Conservation (phyloP, 352 stramenopile species). For the Pythium brachiatum region DNA sequence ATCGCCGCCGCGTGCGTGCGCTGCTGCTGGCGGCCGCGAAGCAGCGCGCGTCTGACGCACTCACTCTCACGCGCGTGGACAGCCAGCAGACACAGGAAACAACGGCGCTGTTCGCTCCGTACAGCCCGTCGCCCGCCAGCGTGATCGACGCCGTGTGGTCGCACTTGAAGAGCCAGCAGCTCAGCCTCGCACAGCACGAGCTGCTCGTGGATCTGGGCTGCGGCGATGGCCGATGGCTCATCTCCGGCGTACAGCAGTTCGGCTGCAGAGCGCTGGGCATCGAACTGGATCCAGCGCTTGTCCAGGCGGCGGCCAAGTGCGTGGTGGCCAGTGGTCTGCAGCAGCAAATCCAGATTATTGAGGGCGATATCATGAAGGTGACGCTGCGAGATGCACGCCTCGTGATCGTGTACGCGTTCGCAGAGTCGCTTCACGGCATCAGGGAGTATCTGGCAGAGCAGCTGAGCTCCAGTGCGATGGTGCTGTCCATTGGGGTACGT, state of each 20-base stretch:
- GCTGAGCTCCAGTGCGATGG: slow-evolving; percentile 33
- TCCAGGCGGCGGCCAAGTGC: slow-evolving; percentile 29
- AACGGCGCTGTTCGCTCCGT: slow-evolving; percentile 62
- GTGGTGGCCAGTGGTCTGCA: slow-evolving; percentile 29
- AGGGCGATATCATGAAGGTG: slow-evolving; percentile 55
- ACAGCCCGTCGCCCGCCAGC: slow-evolving; percentile 58
- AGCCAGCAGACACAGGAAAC: slow-evolving; percentile 2
- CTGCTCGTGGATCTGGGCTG: slow-evolving; percentile 82
- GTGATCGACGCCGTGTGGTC: slow-evolving; percentile 70
- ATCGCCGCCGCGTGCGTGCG: slow-evolving; percentile 38
- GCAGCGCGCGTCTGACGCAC: slow-evolving; percentile 37
- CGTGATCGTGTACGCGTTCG: slow-evolving; percentile 86
- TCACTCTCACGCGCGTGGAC: slow-evolving; percentile 31
- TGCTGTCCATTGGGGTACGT: slow-evolving; percentile 79
- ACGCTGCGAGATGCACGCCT: slow-evolving; percentile 51
- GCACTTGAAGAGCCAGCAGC: slow-evolving; percentile 25
- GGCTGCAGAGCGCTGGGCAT: slow-evolving; percentile 63
- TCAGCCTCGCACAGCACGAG: slow-evolving; percentile 34
- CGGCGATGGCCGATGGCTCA: slow-evolving; percentile 75
- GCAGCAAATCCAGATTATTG: slow-evolving; percentile 42
- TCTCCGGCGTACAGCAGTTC: slow-evolving; percentile 60
- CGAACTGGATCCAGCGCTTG: slow-evolving; percentile 61
- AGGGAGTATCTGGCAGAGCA: slow-evolving; percentile 47
- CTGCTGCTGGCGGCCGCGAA: slow-evolving; percentile 71
- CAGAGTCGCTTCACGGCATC: slow-evolving; percentile 67